Conservation (phyloP, 2,329 filamentous ascomycete species). For the Cladosporium austrohemisphaericum region DNA sequence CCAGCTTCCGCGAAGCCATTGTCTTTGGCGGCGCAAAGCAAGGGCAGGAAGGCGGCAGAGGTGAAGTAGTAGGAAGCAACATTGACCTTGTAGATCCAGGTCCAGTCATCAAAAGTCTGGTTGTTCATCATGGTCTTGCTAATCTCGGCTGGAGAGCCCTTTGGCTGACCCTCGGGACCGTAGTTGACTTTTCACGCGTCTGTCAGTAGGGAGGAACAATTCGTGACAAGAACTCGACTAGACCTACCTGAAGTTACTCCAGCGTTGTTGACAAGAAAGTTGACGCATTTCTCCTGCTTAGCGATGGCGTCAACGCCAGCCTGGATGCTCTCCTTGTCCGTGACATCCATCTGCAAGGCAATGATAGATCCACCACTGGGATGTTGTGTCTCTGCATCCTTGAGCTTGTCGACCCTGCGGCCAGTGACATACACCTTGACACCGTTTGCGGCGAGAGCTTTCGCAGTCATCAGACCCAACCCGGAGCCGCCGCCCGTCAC, state of each 20-base stretch:
- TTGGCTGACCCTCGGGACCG: conserved; percentile 22
- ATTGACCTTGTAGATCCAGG: conserved; percentile 42
- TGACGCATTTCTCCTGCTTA: conserved; percentile 30
- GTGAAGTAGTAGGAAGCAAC: conserved; percentile 45
- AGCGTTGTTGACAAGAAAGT: conserved; percentile 33
- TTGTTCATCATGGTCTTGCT: conserved; percentile 48
- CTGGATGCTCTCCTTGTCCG: conserved; percentile 29
- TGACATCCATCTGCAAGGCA: conserved; percentile 32
- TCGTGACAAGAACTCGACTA: background rate
- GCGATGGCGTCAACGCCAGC: conserved; percentile 26
- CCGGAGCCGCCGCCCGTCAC: conserved; percentile 47
- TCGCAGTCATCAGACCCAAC: conserved; percentile 47
- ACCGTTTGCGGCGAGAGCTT: conserved; percentile 47
- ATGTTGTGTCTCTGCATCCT: conserved; percentile 38
- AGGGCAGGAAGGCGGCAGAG: conserved; percentile 43
- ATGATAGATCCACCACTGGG: conserved; percentile 57
- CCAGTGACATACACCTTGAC: conserved; percentile 48
- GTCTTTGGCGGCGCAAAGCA: conserved; percentile 41
- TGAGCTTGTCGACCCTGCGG: conserved; percentile 43
- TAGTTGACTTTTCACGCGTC: conserved; percentile 23
- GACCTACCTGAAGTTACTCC: conserved; percentile 22
- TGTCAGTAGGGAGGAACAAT: background rate
- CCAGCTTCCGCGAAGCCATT: conserved; percentile 40
- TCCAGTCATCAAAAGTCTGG: conserved; percentile 41
- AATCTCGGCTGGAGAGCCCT: conserved; percentile 51